Evolutionary conservation across 2,329 filamentous ascomycete genomes (phyloP).

Genomic region (Elsinoe ampelina): DNA sequence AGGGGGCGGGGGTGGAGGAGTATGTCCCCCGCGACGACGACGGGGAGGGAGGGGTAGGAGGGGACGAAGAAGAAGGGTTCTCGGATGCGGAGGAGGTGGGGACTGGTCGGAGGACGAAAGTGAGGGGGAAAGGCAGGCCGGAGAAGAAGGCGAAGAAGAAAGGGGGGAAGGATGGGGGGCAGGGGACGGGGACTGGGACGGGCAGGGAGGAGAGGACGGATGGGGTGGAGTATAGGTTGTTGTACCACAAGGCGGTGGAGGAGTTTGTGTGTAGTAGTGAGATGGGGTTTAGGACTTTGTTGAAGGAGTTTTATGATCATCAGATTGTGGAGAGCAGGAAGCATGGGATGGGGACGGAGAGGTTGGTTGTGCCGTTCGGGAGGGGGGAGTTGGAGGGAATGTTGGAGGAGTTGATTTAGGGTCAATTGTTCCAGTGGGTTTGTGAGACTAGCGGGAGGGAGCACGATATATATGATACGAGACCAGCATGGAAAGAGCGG

Average conservation of each 20-base stretch:
- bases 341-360: conserved; percentile 74
- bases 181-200: conserved; percentile 10
- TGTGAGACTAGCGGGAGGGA: neutral
- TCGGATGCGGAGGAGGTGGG: conserved; percentile 18
- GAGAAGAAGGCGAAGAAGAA: conserved; percentile 17
- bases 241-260: conserved; percentile 93
- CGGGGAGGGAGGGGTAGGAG: conserved; percentile 5
- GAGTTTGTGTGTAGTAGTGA: conserved; percentile 96
- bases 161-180: conserved; percentile 11
- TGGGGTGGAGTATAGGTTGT: conserved; percentile 77
- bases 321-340: conserved; percentile 90
- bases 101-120: conserved; percentile 19
- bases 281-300: conserved; percentile 83
- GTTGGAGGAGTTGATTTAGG: conserved; percentile 61
- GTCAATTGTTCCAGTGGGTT: neutral
- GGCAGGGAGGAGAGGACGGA: conserved; percentile 28
- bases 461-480: neutral
- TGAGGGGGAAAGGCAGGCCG: conserved; percentile 19
- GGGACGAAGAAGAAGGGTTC: conserved; percentile 8
- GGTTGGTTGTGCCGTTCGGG: conserved; percentile 74
- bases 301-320: conserved; percentile 98
- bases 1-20: conserved; percentile 26
- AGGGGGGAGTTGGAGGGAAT: conserved; percentile 84
- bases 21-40: neutral
- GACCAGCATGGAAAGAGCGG: neutral